phyloP scores from a whole-genome alignment of 805 yeast genomes.

The Saturnispora dispora region DNA sequence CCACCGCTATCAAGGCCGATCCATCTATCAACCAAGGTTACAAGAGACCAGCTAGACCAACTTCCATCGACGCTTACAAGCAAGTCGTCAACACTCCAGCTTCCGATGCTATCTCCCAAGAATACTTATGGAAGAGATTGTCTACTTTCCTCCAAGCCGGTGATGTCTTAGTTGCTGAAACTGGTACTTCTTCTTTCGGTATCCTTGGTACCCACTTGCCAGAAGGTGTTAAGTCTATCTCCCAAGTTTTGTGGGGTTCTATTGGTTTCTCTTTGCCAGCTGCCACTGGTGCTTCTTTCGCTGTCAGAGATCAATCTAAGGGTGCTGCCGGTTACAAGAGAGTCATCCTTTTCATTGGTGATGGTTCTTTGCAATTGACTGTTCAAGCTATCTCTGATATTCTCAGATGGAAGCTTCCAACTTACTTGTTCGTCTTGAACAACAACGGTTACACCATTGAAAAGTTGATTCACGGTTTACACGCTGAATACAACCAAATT shows the following conservation, averaged over 20 bases:
- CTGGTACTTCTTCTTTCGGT: conserved; percentile 73
- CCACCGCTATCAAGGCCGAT: conserved; percentile 28
- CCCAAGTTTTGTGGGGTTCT: conserved; percentile 72
- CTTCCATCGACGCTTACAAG: conserved; percentile 29
- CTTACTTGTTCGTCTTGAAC: conserved; percentile 61
- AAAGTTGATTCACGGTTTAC: conserved; percentile 62
- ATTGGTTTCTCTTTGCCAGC: conserved; percentile 67
- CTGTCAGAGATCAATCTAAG: conserved; percentile 57
- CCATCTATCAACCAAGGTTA: conserved; percentile 27
- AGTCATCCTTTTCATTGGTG: conserved; percentile 63
- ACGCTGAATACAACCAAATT: conserved; percentile 55
- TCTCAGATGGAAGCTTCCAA: conserved; percentile 57
- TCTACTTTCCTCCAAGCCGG: conserved; percentile 56
- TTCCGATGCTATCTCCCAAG: conserved; percentile 41
- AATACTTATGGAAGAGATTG: conserved; percentile 60
- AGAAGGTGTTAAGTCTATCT: conserved; percentile 49
- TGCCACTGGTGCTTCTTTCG: conserved; percentile 58
- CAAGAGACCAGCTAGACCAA: conserved; percentile 48
- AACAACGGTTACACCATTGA: conserved; percentile 72
- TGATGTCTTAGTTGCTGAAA: conserved; percentile 60
- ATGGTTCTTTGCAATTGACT: conserved; percentile 67
- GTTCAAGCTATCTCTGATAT: conserved; percentile 66
- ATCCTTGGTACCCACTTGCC: conserved; percentile 60
- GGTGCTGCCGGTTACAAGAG: conserved; percentile 35
- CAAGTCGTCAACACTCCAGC: conserved; percentile 37